These are phyloP conservation scores for Aphanomyces astaci DNA, from an alignment of 352 stramenopile genomes.

Conservation along the genomic window DNA sequence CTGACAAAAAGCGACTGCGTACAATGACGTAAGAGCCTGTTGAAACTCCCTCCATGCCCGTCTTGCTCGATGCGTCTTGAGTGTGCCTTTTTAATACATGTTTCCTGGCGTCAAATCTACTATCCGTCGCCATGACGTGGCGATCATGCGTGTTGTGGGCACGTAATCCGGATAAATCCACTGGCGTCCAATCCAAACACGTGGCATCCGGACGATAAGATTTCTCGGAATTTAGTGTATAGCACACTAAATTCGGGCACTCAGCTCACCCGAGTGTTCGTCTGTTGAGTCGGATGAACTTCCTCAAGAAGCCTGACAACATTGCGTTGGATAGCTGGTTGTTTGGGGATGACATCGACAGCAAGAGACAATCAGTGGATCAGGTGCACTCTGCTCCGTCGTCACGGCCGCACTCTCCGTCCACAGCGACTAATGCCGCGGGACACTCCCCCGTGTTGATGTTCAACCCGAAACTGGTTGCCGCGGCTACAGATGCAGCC, in stretches of 20 bases:
- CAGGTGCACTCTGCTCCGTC: not conserved
- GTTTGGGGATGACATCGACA: constrained; percentile 12
- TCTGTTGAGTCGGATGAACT: constrained; percentile 5
- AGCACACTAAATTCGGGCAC: not conserved
- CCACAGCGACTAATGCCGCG: not conserved
- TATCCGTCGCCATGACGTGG: too few species aligned
- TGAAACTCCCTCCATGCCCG: not conserved
- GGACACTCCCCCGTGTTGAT: not conserved
- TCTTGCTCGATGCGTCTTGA: not conserved
- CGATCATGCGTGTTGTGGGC: not conserved
- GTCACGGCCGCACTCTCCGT: not conserved
- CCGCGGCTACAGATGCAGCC: not conserved
- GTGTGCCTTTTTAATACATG: not conserved
- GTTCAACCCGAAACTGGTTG: constrained; percentile 1
- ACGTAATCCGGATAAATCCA: constrained; percentile 3
- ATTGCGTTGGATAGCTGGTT: constrained; percentile 9
- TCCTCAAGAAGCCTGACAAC: constrained; percentile 21
- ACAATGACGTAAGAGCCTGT: not conserved
- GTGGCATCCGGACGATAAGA: not conserved
- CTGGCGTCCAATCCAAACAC: not conserved
- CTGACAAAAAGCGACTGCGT: not conserved
- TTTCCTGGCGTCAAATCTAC: not conserved
- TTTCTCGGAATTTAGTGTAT: not conserved
- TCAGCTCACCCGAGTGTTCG: not conserved
- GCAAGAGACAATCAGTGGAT: not conserved